Conservation (phyloP, 768 basidiomycete species). For the Daedaleopsis nitida region DNA sequence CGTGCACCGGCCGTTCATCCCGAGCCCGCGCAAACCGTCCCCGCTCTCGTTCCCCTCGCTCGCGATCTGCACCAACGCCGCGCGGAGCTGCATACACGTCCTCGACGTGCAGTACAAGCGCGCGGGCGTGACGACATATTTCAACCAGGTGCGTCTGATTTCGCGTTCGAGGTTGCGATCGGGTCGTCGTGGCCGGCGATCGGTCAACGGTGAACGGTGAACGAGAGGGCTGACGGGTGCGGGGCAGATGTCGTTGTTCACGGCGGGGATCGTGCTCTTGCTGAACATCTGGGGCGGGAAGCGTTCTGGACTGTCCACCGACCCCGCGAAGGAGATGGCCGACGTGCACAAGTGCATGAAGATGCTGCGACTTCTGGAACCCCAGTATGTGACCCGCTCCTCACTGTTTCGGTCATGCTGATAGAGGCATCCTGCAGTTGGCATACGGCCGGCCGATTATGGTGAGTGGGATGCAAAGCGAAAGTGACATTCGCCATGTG, state of each 20-base stretch:
- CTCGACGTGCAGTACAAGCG: slow-evolving; percentile 41
- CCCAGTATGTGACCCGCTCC: slow-evolving; percentile 29
- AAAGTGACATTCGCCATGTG: no score
- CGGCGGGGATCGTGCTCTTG: slow-evolving; percentile 47
- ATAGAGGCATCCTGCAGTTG: slow-evolving; percentile 34
- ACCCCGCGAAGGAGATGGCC: slow-evolving; percentile 41
- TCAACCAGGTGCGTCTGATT: slow-evolving; percentile 30
- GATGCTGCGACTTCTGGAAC: slow-evolving; percentile 39
- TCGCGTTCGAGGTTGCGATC: no score
- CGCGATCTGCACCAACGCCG: slow-evolving; percentile 57
- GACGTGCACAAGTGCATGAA: slow-evolving; percentile 52
- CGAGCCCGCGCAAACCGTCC: slow-evolving; percentile 41
- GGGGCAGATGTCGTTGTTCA: slow-evolving; percentile 41
- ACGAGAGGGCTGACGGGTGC: neutral
- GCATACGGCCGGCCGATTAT: slow-evolving; percentile 51
- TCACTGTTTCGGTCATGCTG: neutral
- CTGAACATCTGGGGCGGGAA: slow-evolving; percentile 52
- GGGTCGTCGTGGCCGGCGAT: neutral
- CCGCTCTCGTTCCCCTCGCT: slow-evolving; percentile 49
- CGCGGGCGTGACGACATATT: slow-evolving; percentile 26
- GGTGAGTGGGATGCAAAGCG: slow-evolving; percentile 36
- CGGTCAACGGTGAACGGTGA: neutral
- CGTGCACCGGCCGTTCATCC: slow-evolving; percentile 57
- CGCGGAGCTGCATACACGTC: slow-evolving; percentile 51
- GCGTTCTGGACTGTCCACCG: slow-evolving; percentile 35